Evolutionary conservation across 2,329 filamentous ascomycete genomes (phyloP), one percentile per base, ranked within the genome.

Genomic region (Teratosphaeria viscida): DNA sequence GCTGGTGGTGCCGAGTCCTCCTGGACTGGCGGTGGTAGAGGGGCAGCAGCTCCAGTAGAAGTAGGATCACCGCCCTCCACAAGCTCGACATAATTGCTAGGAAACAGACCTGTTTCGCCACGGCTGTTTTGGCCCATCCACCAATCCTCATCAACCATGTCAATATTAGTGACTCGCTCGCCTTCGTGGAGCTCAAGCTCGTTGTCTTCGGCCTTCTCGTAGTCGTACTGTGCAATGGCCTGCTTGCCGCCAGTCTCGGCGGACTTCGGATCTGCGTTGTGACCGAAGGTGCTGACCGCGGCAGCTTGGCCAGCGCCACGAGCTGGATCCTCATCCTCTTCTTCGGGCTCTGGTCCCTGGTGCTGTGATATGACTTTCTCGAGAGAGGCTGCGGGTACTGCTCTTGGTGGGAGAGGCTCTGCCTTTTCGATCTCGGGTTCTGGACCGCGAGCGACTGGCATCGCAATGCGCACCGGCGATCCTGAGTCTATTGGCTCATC

Each of bases 121-220:
- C 80, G 81, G 26, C 82, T 78, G 77, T 97, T 99, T 65, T 88
- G 89, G 52, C 95, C 94, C 83, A 96, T 88, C 94, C 94, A 99
- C 94, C 94, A 99, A 72, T 99, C 92, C 57, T 95, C 88, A 67
- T 97, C 94, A 2, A 99, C 90, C 89, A 95, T 95, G 63, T 97
- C 90, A 68, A 99, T 96, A 71, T 96, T 87, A 27, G 83, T 91
- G 43, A 99, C 87, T 64, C 86, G 84, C 68, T 96, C 89, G 63
- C 92, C 92, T 75, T 99, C 94, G 29, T 83, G 81, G 19, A 99
- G 82, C 65, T 96, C 91, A 60, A 99, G 84, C 76, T 99, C 94
- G 70, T 99, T 99, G 66, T 96, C 92, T 74, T 99, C 94, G 1
- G 91, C 91, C 77, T 95, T 96, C 69, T 96, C 92, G 71, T 99